phyloP scores from a whole-genome alignment of 495 filamentous ascomycete species.

The Evernia prunastri region DNA sequence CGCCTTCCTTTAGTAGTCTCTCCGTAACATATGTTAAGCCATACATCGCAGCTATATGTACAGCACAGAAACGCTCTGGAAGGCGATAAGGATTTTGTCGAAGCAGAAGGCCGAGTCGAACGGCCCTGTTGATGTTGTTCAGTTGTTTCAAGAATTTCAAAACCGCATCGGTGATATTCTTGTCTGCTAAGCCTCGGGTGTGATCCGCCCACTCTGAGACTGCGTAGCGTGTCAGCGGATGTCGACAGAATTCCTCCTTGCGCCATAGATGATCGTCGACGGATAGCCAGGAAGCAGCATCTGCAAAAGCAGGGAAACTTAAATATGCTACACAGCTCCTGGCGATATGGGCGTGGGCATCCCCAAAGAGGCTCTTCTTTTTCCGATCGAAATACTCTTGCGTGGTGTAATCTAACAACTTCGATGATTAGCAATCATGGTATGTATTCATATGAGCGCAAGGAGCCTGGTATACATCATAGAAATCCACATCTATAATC shows the following conservation, averaged over 20 bases:
- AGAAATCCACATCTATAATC: not conserved
- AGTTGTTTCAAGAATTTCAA: not conserved
- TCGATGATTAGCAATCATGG: not conserved
- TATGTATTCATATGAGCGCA: not conserved
- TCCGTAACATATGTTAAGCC: not conserved
- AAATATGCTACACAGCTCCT: conserved; percentile 1
- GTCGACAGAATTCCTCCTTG: not conserved
- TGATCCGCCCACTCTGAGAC: not conserved
- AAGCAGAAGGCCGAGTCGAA: not conserved
- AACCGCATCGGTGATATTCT: not conserved
- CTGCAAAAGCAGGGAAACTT: not conserved
- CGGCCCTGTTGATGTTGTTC: not conserved
- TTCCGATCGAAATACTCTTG: conserved; percentile 6
- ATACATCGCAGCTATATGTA: not conserved
- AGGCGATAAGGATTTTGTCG: not conserved
- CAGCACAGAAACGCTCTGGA: not conserved
- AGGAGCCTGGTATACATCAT: not conserved
- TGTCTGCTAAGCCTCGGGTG: not conserved
- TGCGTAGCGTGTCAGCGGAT: not conserved
- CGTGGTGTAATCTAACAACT: not conserved
- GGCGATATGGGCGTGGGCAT: not conserved
- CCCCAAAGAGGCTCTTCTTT: not conserved
- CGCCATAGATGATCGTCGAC: too few species aligned
- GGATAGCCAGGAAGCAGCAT: not conserved
- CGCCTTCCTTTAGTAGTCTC: not conserved